Evolutionary conservation across 768 basidiomycete species (phyloP), one percentile per base, ranked within the genome.

Genomic region (Psilocybe cyanescens): DNA sequence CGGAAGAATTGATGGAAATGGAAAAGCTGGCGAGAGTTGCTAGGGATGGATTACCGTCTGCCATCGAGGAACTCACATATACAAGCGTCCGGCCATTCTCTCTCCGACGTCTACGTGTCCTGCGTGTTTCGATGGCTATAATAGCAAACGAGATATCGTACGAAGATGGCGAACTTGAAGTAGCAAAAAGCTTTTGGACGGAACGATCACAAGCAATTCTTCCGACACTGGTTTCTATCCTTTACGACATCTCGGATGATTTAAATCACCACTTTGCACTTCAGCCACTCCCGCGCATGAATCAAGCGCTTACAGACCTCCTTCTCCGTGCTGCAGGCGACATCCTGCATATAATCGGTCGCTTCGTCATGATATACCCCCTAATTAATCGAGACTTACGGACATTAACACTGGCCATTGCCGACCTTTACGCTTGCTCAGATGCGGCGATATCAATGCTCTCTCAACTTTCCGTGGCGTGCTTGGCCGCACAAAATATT

Each of bases 1-100:
- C 89, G 39, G 77, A 82, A 29, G 88, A 90, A 57, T 78, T 85
- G 9, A 72, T 84, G 29, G 79, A 82, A 7, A 76, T 93, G 69
- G 82, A 83, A 24, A 83, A 86, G 65, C 77, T 86, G 11, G 89
- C 90, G 0, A 73, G 81, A 28, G 83, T 93, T n/a, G 87, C 85
- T 0, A 85, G 91, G 35, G 85, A 89, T 58, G 90, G 91, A 1
- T 68, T 91, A 2, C 67, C 79, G 0, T 84, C 84, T 17, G 90
- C 87, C 1, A 73, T 91, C 11, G 86, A 88, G 50, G 87, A 90
- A 67, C 72, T 92, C 29, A 65, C 79, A 54, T 80, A 78, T 67
- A 71, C 79, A 55, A 79, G 77, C 62, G 77, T 80, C 33, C 79
- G 79, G 14, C 86, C 88, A 33, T 76, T 86, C 55, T 83, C 83